A percentile compares a stretch with the other conserved stretches of the same genome.
Conservation (phyloP, 139 green algal species). For the Closterium sp. region DNA sequence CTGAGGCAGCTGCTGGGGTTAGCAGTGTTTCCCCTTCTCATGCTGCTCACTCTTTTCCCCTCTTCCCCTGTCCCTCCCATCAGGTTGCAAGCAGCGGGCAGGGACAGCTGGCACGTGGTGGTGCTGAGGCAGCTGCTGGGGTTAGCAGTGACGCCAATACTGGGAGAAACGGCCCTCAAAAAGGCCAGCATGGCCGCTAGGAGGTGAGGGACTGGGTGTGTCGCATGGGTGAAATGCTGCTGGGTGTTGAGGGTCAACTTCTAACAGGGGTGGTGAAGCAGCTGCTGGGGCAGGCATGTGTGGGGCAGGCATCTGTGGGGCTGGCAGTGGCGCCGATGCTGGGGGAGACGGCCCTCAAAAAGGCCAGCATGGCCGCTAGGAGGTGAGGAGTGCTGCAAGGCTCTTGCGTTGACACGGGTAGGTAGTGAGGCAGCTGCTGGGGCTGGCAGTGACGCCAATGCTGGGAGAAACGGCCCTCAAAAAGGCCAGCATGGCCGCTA, state of each 20-base stretch:
- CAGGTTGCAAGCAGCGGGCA: neutral
- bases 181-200: neutral
- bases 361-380: neutral
- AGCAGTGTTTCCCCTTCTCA: no score
- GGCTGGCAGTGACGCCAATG: neutral
- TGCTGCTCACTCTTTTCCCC: no score
- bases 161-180: neutral
- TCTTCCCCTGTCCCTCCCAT: no score
- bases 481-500: neutral
- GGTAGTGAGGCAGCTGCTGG: no score
- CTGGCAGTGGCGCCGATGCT: neutral
- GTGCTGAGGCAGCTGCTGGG: conserved; percentile 3
- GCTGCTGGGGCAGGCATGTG: no score
- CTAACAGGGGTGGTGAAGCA: neutral
- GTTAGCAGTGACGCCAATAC: neutral
- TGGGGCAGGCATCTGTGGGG: no score
- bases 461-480: neutral
- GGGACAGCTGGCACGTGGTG: neutral
- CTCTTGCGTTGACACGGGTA: no score
- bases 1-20: no score
- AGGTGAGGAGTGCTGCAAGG: neutral
- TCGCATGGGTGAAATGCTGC: no score
- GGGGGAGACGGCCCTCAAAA: neutral
- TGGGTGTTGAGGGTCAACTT: no score
- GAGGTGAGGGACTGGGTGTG: neutral